Base-by-base conservation (phyloP, 192 early-diverging fungal species). In the Coemansia sp. region DNA sequence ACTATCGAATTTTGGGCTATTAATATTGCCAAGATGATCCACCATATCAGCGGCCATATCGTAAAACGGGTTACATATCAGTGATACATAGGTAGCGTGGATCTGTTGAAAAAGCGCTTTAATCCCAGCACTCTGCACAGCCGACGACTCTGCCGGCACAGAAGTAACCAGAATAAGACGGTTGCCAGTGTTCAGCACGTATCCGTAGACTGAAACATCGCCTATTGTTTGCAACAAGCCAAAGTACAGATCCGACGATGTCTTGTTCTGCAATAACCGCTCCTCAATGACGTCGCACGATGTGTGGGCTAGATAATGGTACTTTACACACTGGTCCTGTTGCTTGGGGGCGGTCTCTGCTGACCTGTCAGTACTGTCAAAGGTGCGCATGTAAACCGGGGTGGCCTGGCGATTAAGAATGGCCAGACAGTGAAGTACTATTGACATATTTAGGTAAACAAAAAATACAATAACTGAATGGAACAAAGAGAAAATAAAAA, bases 291-390 rank as follows among this genome's bases (percentile, higher is more conserved):
- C 85, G 78, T 97, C 95, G 71, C 88, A 89, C 0, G 94, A 91
- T 2, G 94, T 95, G 66, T 95, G 93, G n/a, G 91, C 92, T 72
- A 95, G 74, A 68, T 93, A 95, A 82, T 95, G 92, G 76, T 90
- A 95, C 68, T 94, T 93, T 21, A 95, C 86, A 68, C 94, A 90
- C 7, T 88, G 86, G 63, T 93, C 88, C 52, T 85, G 72, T 78
- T 13, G n/a, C 13, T 3, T 10, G 47, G 12, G 8, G 32, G n/a
- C 39, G 11, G 37, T 41, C 1, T 39, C n/a, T 57, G 19, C 55
- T 26, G 48, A 4, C 48, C 16, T 18, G 6, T 73, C 10, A 12
- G 42, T 49, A n/a, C 39, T 40, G 71, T 87, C 90, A 76, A 92
- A 93, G 69, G 87, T 93, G 65, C 89, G 88, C 69, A 96, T 86